A percentile compares a stretch with the other conserved stretches of the same genome.
Evolutionary conservation across 2,329 filamentous ascomycete species (phyloP).

Genomic region (Xylaria arbuscula): DNA sequence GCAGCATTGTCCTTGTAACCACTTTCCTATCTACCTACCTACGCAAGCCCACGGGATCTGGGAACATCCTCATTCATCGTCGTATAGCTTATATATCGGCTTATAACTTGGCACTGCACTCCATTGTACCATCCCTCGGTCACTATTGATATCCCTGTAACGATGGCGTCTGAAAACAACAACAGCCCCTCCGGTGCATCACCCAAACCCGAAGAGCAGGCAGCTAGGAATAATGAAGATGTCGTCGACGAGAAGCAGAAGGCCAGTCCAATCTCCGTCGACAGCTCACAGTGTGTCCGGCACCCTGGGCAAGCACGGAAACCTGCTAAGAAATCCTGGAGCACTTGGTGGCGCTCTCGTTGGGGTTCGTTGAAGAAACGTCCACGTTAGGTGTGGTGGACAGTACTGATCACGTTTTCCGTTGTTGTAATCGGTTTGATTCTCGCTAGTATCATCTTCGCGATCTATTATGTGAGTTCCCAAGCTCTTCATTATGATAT

Average conservation of each 20-base stretch:
- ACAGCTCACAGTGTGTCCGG: constrained; percentile 7
- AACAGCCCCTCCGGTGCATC: not conserved
- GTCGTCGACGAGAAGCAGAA: not conserved
- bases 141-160: not conserved
- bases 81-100: not conserved
- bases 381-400: constrained; percentile 30
- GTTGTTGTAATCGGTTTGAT: not conserved
- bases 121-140: not conserved
- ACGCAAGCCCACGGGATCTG: not conserved
- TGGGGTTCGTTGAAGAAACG: constrained; percentile 27
- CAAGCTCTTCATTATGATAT: not conserved
- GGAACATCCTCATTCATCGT: not conserved
- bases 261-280: not conserved
- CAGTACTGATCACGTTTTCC: constrained; percentile 10
- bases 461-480: constrained; percentile 26
- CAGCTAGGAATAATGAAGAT: not conserved
- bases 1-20: not conserved
- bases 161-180: constrained; percentile 15
- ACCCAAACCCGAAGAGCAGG: not conserved
- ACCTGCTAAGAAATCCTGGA: constrained; percentile 21
- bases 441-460: constrained; percentile 11
- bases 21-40: not conserved
- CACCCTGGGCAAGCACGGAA: constrained; percentile 21
- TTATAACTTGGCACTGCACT: not conserved
- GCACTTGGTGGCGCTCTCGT: not conserved